A percentile compares a stretch with the other conserved stretches of the same genome.
Conservation (phyloP, 148 eudicot genomes). For the Pharnaceum exiguum region DNA sequence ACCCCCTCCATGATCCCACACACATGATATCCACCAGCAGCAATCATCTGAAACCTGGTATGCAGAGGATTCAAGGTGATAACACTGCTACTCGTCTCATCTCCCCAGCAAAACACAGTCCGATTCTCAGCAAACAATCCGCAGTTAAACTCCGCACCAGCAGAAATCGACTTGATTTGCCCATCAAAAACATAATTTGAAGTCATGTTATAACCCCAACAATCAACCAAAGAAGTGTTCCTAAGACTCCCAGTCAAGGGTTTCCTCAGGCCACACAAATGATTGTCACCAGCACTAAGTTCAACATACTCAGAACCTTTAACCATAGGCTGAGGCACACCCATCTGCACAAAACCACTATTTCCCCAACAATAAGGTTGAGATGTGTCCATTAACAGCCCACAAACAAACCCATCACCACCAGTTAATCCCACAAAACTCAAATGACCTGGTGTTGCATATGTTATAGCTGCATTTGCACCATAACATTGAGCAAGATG, state of each 20-base stretch:
- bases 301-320: constrained; percentile 59
- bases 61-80: constrained; percentile 49
- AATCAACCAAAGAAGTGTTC: constrained; percentile 66
- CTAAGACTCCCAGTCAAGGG: constrained; percentile 50
- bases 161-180: constrained; percentile 62
- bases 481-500: constrained; percentile 76
- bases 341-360: constrained; percentile 55
- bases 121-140: constrained; percentile 66
- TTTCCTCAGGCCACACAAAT: constrained; percentile 76
- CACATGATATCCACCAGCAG: constrained; percentile 91
- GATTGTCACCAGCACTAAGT: constrained; percentile 94
- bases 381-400: constrained; percentile 45
- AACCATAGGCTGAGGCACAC: constrained; percentile 59
- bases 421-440: constrained; percentile 63
- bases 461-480: constrained; percentile 51
- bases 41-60: constrained; percentile 47
- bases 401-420: constrained; percentile 90
- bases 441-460: constrained; percentile 46
- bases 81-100: constrained; percentile 56
- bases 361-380: constrained; percentile 95
- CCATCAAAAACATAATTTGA: constrained; percentile 53
- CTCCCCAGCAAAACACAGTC: constrained; percentile 90
- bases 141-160: constrained; percentile 85
- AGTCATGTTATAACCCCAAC: constrained; percentile 99
- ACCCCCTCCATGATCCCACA: constrained; percentile 78